phyloP scores from a whole-genome alignment of 75 land plant genomes.

The Pseudotsuga menziesii region DNA sequence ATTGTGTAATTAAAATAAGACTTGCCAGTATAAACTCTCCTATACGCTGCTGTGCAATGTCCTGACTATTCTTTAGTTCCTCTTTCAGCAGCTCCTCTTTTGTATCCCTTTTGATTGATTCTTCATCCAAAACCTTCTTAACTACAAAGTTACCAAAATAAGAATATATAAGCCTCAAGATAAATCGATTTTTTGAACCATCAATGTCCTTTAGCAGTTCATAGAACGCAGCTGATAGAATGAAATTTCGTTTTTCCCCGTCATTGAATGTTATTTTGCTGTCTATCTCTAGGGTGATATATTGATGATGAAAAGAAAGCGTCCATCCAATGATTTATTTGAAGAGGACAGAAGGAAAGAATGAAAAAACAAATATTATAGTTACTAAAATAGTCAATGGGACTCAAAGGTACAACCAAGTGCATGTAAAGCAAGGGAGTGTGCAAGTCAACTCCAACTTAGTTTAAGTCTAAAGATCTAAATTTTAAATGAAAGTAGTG shows the following conservation, averaged over 20 bases:
- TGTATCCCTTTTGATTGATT: constrained; percentile 7
- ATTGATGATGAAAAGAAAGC: no score
- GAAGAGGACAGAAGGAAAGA: no score
- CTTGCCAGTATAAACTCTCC: constrained; percentile 17
- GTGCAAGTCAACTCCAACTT: no score
- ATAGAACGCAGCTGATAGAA: background rate
- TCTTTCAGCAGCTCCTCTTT: constrained; percentile 15
- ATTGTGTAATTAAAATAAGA: background rate
- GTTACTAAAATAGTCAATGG: no score
- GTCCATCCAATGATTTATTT: no score
- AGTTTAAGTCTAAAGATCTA: no score
- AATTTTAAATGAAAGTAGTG: no score
- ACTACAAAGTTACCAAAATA: constrained; percentile 9
- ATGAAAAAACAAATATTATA: no score
- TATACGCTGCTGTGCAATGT: constrained; percentile 10
- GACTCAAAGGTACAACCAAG: no score
- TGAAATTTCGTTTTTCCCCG: background rate
- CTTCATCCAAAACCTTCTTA: constrained; percentile 13
- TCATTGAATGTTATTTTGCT: no score
- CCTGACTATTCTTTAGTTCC: constrained; percentile 7
- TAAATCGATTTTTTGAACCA: background rate
- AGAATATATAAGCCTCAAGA: background rate
- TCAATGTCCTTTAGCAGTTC: background rate
- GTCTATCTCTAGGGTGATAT: no score
- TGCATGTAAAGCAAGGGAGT: no score